phyloP scores from a whole-genome alignment of 2,329 filamentous ascomycete species.

The Calonectria fujianensis region DNA sequence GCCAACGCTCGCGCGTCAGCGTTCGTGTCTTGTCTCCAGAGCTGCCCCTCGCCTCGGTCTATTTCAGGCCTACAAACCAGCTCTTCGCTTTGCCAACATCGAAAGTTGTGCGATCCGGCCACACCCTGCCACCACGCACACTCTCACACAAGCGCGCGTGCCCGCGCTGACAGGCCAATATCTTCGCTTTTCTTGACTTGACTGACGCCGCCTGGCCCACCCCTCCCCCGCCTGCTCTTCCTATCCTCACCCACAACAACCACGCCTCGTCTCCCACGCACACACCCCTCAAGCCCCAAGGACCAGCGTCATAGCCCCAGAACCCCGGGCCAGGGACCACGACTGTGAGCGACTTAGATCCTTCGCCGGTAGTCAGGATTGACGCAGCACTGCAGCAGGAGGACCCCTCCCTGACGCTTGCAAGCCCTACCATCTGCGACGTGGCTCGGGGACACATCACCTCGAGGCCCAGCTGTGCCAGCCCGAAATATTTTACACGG shows the following conservation, averaged over 20 bases:
- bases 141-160: conserved; percentile 44
- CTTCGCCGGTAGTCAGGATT: conserved; percentile 64
- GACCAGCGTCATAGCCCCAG: conserved; percentile 68
- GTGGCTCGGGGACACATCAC: conserved; percentile 78
- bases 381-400: conserved; percentile 74
- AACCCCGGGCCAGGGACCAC: conserved; percentile 60
- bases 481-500: conserved; percentile 75
- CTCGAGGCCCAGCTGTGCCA: conserved; percentile 73
- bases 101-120: conserved; percentile 50
- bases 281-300: conserved; percentile 53
- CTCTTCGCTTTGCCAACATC: conserved; percentile 34
- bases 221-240: conserved; percentile 51
- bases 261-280: conserved; percentile 50
- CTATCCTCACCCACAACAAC: conserved; percentile 47
- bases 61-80: conserved; percentile 28
- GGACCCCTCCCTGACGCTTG: conserved; percentile 65
- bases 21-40: conserved; percentile 44
- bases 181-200: conserved; percentile 37
- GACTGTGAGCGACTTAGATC: conserved; percentile 57
- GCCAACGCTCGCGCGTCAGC: conserved; percentile 52
- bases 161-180: conserved; percentile 43
- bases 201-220: conserved; percentile 47
- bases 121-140: conserved; percentile 45
- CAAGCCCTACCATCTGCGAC: conserved; percentile 75
- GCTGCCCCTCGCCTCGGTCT: conserved; percentile 39